Evolutionary conservation across 2,329 filamentous ascomycete species (phyloP).

Genomic region (Fusarium haematococcum): DNA sequence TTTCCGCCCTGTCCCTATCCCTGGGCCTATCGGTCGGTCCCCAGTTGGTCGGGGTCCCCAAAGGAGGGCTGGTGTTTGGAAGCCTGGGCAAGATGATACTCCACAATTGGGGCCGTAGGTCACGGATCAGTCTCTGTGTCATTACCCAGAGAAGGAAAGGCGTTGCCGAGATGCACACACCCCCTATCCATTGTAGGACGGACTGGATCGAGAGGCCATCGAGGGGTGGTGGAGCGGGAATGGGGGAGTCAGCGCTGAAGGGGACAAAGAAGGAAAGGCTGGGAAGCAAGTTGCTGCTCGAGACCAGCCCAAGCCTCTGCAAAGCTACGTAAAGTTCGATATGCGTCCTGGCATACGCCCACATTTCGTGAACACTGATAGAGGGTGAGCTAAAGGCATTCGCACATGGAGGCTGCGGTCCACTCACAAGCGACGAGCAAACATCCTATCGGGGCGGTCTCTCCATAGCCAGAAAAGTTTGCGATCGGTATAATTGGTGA

Average conservation of each 20-base stretch:
- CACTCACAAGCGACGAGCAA: constrained; percentile 46
- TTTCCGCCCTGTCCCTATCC: constrained; percentile 31
- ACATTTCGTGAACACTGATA: constrained; percentile 47
- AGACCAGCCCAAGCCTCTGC: constrained; percentile 63
- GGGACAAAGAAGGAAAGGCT: constrained; percentile 64
- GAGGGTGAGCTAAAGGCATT: constrained; percentile 18
- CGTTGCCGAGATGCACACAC: constrained; percentile 55
- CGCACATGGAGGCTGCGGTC: not conserved
- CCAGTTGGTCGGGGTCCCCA: constrained; percentile 36
- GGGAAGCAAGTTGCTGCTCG: constrained; percentile 57
- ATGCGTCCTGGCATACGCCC: constrained; percentile 61
- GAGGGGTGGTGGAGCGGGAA: constrained; percentile 58
- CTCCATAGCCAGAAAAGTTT: constrained; percentile 42
- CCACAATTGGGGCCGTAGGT: constrained; percentile 53
- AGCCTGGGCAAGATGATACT: constrained; percentile 53
- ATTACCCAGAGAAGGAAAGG: constrained; percentile 62
- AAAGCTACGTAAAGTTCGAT: constrained; percentile 65
- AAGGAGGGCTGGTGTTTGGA: constrained; percentile 52
- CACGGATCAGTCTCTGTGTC: constrained; percentile 53
- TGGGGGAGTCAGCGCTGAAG: constrained; percentile 64
- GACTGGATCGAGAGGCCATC: constrained; percentile 53
- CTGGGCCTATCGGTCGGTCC: constrained; percentile 17
- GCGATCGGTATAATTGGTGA: constrained; percentile 47
- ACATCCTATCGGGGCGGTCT: constrained; percentile 34
- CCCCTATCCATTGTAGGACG: constrained; percentile 58